Conservation (phyloP, 2,329 filamentous ascomycete species). For the Dendryphion nanum region DNA sequence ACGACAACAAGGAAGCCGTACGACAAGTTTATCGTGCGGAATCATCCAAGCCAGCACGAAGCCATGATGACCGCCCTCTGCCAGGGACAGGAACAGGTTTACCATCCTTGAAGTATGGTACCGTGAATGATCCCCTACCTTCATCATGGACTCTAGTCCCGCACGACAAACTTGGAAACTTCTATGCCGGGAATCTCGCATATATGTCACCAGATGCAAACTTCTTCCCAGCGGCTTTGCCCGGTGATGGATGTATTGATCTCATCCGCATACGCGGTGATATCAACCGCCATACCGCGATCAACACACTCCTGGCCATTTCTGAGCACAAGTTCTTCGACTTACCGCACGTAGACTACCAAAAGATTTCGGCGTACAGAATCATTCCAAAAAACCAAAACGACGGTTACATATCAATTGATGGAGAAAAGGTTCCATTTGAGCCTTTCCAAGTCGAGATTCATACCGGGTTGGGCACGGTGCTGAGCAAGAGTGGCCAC, state of each 20-base stretch:
- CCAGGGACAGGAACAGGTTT: slow-evolving; percentile 46
- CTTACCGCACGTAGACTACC: slow-evolving; percentile 71
- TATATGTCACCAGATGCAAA: slow-evolving; percentile 85
- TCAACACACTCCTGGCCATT: slow-evolving; percentile 70
- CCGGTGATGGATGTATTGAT: slow-evolving; percentile 83
- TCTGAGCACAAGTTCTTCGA: slow-evolving; percentile 77
- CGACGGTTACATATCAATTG: slow-evolving; percentile 86
- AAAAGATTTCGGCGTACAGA: slow-evolving; percentile 84
- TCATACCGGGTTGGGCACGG: slow-evolving; percentile 76
- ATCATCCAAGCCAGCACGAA: slow-evolving; percentile 19
- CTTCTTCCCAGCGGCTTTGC: slow-evolving; percentile 82
- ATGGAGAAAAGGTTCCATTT: slow-evolving; percentile 85
- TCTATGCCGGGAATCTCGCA: slow-evolving; percentile 93
- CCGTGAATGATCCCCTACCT: slow-evolving; percentile 73
- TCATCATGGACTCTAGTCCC: slow-evolving; percentile 72
- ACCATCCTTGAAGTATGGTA: slow-evolving; percentile 75
- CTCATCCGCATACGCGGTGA: slow-evolving; percentile 78
- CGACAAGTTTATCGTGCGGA: slow-evolving; percentile 65
- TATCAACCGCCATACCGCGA: slow-evolving; percentile 63
- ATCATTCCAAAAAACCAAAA: slow-evolving; percentile 66
- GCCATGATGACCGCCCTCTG: slow-evolving; percentile 20
- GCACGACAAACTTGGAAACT: slow-evolving; percentile 79
- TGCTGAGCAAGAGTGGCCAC: slow-evolving; percentile 72
- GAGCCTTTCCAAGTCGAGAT: slow-evolving; percentile 89
- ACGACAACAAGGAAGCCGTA: slow-evolving; percentile 71